phyloP scores from a whole-genome alignment of 192 early-diverging fungal species.

The Paraglomus occultum region DNA sequence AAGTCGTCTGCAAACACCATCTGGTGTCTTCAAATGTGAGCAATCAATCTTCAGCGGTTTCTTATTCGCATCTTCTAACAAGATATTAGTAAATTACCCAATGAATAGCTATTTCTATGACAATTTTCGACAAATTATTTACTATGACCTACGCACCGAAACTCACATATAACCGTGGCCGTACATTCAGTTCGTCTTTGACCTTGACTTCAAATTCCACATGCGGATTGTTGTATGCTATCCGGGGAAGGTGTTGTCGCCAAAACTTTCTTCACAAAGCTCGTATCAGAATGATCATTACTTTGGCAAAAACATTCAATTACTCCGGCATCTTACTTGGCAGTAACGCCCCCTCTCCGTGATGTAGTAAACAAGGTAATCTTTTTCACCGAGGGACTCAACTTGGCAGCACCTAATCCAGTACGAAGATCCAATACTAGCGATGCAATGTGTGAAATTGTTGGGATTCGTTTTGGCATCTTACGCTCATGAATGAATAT shows the following conservation, averaged over 20 bases:
- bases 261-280: slow-evolving; percentile 46
- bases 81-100: background rate
- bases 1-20: no score
- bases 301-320: background rate
- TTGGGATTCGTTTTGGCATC: no score
- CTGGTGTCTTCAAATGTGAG: no score
- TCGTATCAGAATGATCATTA: background rate
- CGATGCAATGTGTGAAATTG: slow-evolving; percentile 28
- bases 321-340: slow-evolving; percentile 39
- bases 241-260: slow-evolving; percentile 51
- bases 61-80: background rate
- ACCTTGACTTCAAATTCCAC: slow-evolving; percentile 47
- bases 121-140: background rate
- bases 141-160: slow-evolving; percentile 41
- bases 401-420: slow-evolving; percentile 49
- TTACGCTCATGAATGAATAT: no score
- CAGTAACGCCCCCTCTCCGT: slow-evolving; percentile 47
- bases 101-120: background rate
- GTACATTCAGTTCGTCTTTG: slow-evolving; percentile 38
- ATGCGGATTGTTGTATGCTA: slow-evolving; percentile 55
- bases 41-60: background rate
- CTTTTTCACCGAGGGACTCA: slow-evolving; percentile 47
- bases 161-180: slow-evolving; percentile 47
- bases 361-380: slow-evolving; percentile 47
- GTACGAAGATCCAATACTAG: slow-evolving; percentile 39